Base-by-base conservation (phyloP, 2,329 filamentous ascomycete genomes). In the Xylaria sp. region DNA sequence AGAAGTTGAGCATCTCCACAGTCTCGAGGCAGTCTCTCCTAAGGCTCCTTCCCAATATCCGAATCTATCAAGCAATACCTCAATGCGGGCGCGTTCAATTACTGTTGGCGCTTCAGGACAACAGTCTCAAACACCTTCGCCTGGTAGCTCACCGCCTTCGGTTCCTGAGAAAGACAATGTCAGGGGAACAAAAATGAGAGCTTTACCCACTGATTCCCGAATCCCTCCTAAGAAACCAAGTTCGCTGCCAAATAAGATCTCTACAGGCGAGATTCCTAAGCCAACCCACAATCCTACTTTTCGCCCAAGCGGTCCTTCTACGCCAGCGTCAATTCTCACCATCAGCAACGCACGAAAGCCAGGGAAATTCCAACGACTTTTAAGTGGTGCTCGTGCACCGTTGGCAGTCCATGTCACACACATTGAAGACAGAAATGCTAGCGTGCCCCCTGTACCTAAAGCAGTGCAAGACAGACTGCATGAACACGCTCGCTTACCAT, bases 351-450 rank as follows among this genome's bases (percentile, higher is more conserved):
- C 77, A 15, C 79, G 79, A 62, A 82, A 79, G 46, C 77, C 77
- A 0, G 79, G 77, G 63, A 82, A 79, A 66, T 72, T 85, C 1
- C 79, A 81, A 54, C 79, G 83, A 10, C 72, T 85, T 33, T 71
- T 85, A 15, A 81, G 76, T 69, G 72, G 78, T 69, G 68, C 79
- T 33, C 76, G 77, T 48, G 74, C 73, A 1, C 77, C 79, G 1
- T 73, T 79, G 9, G 71, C 78, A 15, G 75, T 75, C 11, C 78
- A 81, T 33, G 67, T 71, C 42, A 79, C 80, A 1, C 79, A 81
- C 56, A 72, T 76, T 28, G 68, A 73, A 15, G 77, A 80, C 42
- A 42, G 17, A 26, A 73, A 79, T 38, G 60, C 65, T 9, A 73
- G 67, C 17, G 72, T 83, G 2, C 80, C 81, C n/a, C 75, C 79